Evolutionary conservation across 164 flowering plant species (phyloP).

Genomic region (Vitis cinerea): DNA sequence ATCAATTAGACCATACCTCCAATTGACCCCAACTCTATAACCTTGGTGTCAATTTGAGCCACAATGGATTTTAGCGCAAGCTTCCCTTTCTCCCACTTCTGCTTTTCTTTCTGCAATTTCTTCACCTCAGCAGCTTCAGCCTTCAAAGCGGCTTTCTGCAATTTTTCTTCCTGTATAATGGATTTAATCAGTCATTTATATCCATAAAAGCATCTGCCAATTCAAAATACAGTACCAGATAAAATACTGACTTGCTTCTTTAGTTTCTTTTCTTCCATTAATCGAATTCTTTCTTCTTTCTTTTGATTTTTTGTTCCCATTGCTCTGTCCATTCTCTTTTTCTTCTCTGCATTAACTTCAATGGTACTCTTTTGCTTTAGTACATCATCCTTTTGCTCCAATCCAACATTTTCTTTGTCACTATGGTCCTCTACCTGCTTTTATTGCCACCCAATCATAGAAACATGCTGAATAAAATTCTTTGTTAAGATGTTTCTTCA

Average conservation of each 20-base stretch:
- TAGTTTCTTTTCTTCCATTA: slow-evolving; percentile 60
- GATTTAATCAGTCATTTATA: not conserved
- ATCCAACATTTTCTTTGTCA: slow-evolving; percentile 27
- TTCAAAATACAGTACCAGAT: not conserved
- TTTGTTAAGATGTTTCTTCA: not conserved
- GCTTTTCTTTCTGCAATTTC: slow-evolving; percentile 64
- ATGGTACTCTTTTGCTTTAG: slow-evolving; percentile 16
- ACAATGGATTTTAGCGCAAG: slow-evolving; percentile 72
- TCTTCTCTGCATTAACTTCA: slow-evolving; percentile 21
- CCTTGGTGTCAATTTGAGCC: slow-evolving; percentile 75
- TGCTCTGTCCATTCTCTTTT: slow-evolving; percentile 23
- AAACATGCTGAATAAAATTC: not conserved
- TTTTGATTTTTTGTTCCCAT: slow-evolving; percentile 37
- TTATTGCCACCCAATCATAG: slow-evolving; percentile 6
- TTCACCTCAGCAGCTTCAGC: slow-evolving; percentile 77
- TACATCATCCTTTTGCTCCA: slow-evolving; percentile 26
- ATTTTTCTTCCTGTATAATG: slow-evolving; percentile 66
- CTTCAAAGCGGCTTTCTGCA: slow-evolving; percentile 70
- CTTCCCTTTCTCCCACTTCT: slow-evolving; percentile 93
- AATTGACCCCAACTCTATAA: slow-evolving; percentile 67
- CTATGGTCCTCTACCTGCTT: slow-evolving; percentile 26
- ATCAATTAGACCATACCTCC: slow-evolving; percentile 51
- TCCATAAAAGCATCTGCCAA: slow-evolving; percentile 1
- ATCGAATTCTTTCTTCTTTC: slow-evolving; percentile 54
- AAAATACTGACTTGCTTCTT: slow-evolving; percentile 59